Evolutionary conservation across 2,329 filamentous ascomycete genomes (phyloP), one percentile per base, ranked within the genome.

Genomic region (Colletotrichum scovillei): DNA sequence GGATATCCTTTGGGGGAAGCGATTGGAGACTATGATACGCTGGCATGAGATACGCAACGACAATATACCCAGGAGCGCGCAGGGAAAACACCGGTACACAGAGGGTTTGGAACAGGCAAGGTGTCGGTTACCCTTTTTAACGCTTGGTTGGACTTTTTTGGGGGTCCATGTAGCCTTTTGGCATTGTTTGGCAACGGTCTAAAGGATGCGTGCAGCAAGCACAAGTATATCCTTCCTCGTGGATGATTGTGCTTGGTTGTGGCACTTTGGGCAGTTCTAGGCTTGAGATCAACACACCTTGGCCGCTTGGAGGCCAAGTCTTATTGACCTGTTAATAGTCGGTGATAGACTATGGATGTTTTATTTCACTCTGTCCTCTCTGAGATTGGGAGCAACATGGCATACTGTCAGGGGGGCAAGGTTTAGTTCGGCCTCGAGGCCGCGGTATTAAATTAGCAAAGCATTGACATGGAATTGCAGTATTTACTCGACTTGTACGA

Each of bases 21-120:
- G 22, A 38, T 35, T 46, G 53, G 52, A 57, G 30, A 65, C 46
- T 42, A 57, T 63, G 62, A 66, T 63, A 70, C 62, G 60, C 62
- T 58, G 67, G 67, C 70, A 73, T 71, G 71, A 73, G 71, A 70
- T 71, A 73, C 56, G 62, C 71, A 71, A 64, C 56, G 56, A 57
- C 71, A 71, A 70, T 60, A 73, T 73, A 73, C 71, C 71, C 71
- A 70, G 71, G 71, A 70, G 67, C 46, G 71, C 71, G 67, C 60
- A 30, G 70, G 62, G 32, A 35, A 70, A 71, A 66, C 56, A 71
- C 49, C 16, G 67, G 71, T 38, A 71, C 32, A 60, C 38, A 57
- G 56, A 62, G 53, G 67, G 60, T 63, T 63, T 70, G 60, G 67
- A 26, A 56, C 59, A 69, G 57, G 60, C 59, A 56, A 62, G 56